Evolutionary conservation across 768 basidiomycete species (phyloP), one percentile per base, ranked within the genome.

Genomic region (Hericium alpestre): DNA sequence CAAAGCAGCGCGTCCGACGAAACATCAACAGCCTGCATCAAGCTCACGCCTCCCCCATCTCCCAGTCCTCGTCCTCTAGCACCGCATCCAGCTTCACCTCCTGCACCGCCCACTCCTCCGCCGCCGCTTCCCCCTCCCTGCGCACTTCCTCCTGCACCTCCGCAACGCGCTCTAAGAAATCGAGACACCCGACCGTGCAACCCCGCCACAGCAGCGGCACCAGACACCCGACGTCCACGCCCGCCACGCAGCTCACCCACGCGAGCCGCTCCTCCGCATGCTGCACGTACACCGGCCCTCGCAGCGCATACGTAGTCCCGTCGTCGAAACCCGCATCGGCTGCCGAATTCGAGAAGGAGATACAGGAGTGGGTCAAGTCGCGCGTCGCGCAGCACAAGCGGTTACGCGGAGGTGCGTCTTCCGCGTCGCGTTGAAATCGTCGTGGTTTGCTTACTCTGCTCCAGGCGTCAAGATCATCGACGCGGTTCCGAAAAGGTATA

Each of bases 381-480:
- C 80, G 82, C 55, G 90, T 91, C 3, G 83, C 86, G 2, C 72
- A 77, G 51, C 87, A 93, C 67, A 94, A 92, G 65, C 79, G 72
- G 57, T 67, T 93, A 16, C 74, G 92, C 60, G 90, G 91, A 54
- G 90, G 75, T 46, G 43, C 43, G 43, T 46, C 8, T 15, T 7
- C 16, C 20, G 3, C 16, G n/a, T n/a, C 7, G 3, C 16, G 7
- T 46, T 18, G 32, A 32, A 2, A 7, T 7, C 8, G 9, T 8
- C 7, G 32, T 9, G 32, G 32, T 32, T 32, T 32, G 32, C 32
- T 32, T 1, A 32, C 32, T 32, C 8, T n/a, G 20, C 43, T 20
- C 1, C 43, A 46, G 43, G 43, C 8, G 79, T 90, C 16, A 70
- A 84, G 1, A 64, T 83, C 2, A 73, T 90, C 43, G 79, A 83